These are phyloP conservation scores for Yamadazyma mexicana DNA, from an alignment of 1,139 yeast species.

Conservation along the genomic window DNA sequence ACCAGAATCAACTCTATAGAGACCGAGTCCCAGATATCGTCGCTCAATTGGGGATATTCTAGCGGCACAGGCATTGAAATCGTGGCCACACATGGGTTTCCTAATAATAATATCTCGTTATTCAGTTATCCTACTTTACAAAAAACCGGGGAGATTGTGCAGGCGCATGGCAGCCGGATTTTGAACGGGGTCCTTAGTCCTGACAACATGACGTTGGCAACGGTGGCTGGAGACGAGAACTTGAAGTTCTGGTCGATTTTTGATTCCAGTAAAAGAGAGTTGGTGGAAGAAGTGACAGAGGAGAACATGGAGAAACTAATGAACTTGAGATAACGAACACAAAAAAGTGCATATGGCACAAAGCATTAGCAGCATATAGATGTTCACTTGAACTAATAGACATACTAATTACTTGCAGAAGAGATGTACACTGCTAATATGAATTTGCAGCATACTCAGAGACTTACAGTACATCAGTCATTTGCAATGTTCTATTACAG, in stretches of 20 bases:
- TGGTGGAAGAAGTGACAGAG: slow-evolving; percentile 27
- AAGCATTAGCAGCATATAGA: not conserved
- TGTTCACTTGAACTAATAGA: not conserved
- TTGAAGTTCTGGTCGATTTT: slow-evolving; percentile 93
- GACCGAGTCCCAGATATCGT: slow-evolving; percentile 91
- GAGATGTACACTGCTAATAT: too few species aligned
- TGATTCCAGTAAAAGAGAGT: slow-evolving; percentile 48
- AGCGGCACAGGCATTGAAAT: slow-evolving; percentile 77
- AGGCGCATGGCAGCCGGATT: slow-evolving; percentile 91
- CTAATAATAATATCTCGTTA: slow-evolving; percentile 79
- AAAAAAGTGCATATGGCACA: too few species aligned
- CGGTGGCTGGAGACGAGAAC: slow-evolving; percentile 96
- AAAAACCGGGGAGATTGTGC: slow-evolving; percentile 81
- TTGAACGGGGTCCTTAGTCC: slow-evolving; percentile 85
- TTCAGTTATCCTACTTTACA: slow-evolving; percentile 86
- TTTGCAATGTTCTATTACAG: too few species aligned
- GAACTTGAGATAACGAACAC: slow-evolving; percentile 28
- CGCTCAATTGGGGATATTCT: slow-evolving; percentile 86
- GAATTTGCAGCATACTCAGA: too few species aligned
- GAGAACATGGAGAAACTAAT: slow-evolving; percentile 26
- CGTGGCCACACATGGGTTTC: slow-evolving; percentile 93
- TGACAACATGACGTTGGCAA: slow-evolving; percentile 85
- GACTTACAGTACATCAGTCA: too few species aligned
- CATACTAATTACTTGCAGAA: not conserved
- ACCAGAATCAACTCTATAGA: slow-evolving; percentile 83